Evolutionary conservation across 176 grass and related monocot species (phyloP), one percentile per base, ranked within the genome.

Genomic region (Olyra latifolia): DNA sequence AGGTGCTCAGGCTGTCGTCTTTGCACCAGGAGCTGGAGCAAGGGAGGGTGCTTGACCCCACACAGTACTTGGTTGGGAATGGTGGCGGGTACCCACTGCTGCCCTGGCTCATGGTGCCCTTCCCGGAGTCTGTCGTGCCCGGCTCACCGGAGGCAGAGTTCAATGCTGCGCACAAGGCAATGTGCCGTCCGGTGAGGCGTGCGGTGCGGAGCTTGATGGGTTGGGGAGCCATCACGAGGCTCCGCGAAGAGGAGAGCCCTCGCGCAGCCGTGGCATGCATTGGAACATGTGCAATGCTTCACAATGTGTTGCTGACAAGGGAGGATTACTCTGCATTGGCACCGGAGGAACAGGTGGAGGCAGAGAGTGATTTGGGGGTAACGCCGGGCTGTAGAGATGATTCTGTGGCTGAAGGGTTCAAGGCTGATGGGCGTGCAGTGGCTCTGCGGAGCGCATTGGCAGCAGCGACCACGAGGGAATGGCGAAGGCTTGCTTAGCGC

Each of bases 101-200:
- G 2, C 90, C 69, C 15, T 95, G 93, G 89, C 82, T 95, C 57
- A 95, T 95, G 87, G 82, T 95, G 49, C 90, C 90, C 0, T 95
- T 90, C 74, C 20, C 16, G 2, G 69, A 72, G 7, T 35, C 77
- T 0, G 29, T 25, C 1, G 22, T 12, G 47, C 71, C 87, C 20
- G 81, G 77, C 56, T 81, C 87, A 6, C 82, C 77, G 11, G 82
- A 94, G 32, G 83, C 83, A 8, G 78, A 67, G 16, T 95, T 95
- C 84, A 95, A 95, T 62, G 35, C 27, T 1, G 68, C 76, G 1
- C 89, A 92, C 81, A 79, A 46, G 59, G 83, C 78, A 44, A 85
- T 92, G 87, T 79, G 77, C 78, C 84, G 81, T 3, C 87, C 88
- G 13, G 85, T 72, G 74, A 66, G 77, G 40, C 82, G 89, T 23